Evolutionary conservation across 352 stramenopile species (phyloP), one percentile per base, ranked within the genome.

Genomic region (Pseudoperonospora humuli): DNA sequence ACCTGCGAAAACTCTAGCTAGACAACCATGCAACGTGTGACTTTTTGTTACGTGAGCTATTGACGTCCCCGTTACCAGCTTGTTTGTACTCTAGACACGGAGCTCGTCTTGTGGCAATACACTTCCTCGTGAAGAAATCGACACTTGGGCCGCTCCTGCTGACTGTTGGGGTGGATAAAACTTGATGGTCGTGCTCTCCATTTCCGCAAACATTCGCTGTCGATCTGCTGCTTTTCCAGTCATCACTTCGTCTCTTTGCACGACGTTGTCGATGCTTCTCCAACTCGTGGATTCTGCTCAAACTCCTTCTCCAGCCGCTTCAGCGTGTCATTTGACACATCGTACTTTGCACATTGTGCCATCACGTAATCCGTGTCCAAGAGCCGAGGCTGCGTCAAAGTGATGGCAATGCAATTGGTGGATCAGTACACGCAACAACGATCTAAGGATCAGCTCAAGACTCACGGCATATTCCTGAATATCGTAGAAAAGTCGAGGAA

Each of bases 401-500:
- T 14, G 25, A 39, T 35, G 15, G 35, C 6, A 34, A 18, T 9
- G 8, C 6, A 53, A 39, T 6, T 27, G 10, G 15, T 19, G 17
- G 11, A n/a, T n/a, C n/a, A n/a, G n/a, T n/a, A n/a, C 51, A 10
- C 26, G 18, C 23, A 5, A 27, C 18, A 31, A 39, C 7, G 26
- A 31, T 9, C 42, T 3, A 29, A 18, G 11, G 10, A 19, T 38
- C 6, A 33, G 39, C 15, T 25, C n/a, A 40, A 7, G 20, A 64
- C 75, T 39, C 45, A 88, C 76, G n/a, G 69, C 73, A 32, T 75
- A 61, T 18, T 62, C 57, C 21, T 75, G 67, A 5, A 88, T 66
- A 32, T 85, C 72, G 61, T 86, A 86, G 28, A 89, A 81, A 23
- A 89, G 57, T 43, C 81, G 69, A 20, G 76, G 67, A 26, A 89